These are phyloP conservation scores for Hibiscus tridactylites DNA, from an alignment of 345 rosid species.

Conservation along the genomic window DNA sequence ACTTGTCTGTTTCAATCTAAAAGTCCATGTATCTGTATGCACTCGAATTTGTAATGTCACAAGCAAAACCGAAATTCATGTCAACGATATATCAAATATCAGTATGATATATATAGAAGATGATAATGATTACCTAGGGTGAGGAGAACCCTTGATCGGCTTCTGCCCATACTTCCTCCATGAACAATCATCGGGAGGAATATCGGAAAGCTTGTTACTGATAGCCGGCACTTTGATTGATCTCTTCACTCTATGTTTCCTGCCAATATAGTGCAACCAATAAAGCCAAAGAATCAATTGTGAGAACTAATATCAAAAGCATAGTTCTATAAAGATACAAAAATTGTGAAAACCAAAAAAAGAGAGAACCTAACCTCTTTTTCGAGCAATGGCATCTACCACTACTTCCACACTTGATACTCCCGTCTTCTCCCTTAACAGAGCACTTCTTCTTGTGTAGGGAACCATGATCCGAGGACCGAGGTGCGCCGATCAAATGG, in stretches of 20 bases:
- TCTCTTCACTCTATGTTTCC: slow-evolving; percentile 70
- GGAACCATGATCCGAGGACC: slow-evolving; percentile 38
- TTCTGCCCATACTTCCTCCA: neutral
- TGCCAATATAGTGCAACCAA: slow-evolving; percentile 22
- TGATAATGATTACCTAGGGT: neutral
- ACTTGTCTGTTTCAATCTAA: neutral
- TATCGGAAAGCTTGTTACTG: slow-evolving; percentile 75
- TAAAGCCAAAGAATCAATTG: neutral
- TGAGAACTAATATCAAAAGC: neutral
- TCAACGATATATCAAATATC: neutral
- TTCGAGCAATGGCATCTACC: slow-evolving; percentile 77
- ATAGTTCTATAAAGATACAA: neutral
- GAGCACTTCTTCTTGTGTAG: slow-evolving; percentile 33
- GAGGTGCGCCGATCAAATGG: neutral
- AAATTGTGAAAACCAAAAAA: neutral
- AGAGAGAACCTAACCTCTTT: slow-evolving; percentile 42
- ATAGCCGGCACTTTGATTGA: slow-evolving; percentile 72
- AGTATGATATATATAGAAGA: neutral
- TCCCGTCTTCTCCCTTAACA: slow-evolving; percentile 54
- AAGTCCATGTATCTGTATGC: neutral
- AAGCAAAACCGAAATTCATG: neutral
- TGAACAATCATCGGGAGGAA: slow-evolving; percentile 45
- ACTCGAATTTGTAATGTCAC: neutral
- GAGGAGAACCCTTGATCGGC: neutral
- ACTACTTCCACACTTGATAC: slow-evolving; percentile 42